Conservation (phyloP, 768 basidiomycete species). For the Lepiota subincarnata region DNA sequence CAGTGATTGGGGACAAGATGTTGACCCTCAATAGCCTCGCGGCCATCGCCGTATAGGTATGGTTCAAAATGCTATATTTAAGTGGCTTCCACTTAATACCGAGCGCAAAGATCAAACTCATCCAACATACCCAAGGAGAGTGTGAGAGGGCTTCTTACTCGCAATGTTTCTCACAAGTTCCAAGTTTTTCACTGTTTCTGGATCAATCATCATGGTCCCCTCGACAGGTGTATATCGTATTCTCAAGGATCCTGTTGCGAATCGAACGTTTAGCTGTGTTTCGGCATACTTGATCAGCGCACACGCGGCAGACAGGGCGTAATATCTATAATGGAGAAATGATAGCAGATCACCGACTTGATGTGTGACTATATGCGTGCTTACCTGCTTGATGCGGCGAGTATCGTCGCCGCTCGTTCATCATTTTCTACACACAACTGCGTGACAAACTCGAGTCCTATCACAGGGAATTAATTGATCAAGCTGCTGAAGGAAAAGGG, state of each 20-base stretch:
- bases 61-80: slow-evolving; percentile 56
- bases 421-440: slow-evolving; percentile 80
- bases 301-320: slow-evolving; percentile 79
- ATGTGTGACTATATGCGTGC: slow-evolving; percentile 34
- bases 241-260: slow-evolving; percentile 62
- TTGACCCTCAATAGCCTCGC: slow-evolving; percentile 73
- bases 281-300: slow-evolving; percentile 89
- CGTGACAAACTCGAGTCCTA: slow-evolving; percentile 76
- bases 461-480: slow-evolving; percentile 26
- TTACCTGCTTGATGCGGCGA: slow-evolving; percentile 76
- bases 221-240: slow-evolving; percentile 78
- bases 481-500: not conserved
- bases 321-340: slow-evolving; percentile 54
- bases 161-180: slow-evolving; percentile 82
- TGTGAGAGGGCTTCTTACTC: slow-evolving; percentile 63
- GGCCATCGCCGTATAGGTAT: slow-evolving; percentile 90
- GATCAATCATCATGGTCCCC: slow-evolving; percentile 94
- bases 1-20: slow-evolving; percentile 77
- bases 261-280: slow-evolving; percentile 61
- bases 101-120: not conserved
- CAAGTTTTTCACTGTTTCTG: slow-evolving; percentile 82
- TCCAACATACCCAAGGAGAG: slow-evolving; percentile 68
- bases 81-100: not conserved
- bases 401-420: slow-evolving; percentile 73
- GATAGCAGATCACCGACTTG: not conserved